Percentiles rank a stretch among this genome's conserved stretches.
Evolutionary conservation across 148 eudicot species (phyloP).

Genomic region (Arctostaphylos glauca): DNA sequence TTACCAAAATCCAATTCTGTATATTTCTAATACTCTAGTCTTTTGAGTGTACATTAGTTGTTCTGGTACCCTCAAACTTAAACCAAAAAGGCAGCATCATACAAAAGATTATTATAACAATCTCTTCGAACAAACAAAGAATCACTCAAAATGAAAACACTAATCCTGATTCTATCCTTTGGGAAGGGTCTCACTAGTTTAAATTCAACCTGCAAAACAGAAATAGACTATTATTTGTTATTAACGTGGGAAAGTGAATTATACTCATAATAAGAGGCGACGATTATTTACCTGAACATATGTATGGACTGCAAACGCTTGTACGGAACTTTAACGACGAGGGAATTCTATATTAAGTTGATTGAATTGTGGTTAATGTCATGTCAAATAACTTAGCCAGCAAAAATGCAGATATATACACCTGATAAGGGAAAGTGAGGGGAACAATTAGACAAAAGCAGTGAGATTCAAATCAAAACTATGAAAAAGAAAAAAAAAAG

Average conservation of each 20-base stretch:
- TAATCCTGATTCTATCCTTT: constrained; percentile 22
- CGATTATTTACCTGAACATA: constrained; percentile 11
- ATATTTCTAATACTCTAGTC: constrained; percentile 34
- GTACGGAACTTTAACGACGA: neutral
- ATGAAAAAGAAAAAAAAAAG: neutral
- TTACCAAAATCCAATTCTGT: constrained; percentile 4
- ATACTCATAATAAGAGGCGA: neutral
- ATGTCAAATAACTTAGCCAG: constrained; percentile 32
- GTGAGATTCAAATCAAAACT: constrained; percentile 9
- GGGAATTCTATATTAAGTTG: constrained; percentile 10
- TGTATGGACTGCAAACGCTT: neutral
- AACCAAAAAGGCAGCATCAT: constrained; percentile 24
- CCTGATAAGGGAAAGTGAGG: constrained; percentile 38
- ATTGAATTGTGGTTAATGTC: constrained; percentile 10
- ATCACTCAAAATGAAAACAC: constrained; percentile 22
- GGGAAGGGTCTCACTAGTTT: constrained; percentile 8
- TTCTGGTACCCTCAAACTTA: constrained; percentile 22
- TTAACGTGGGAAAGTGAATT: neutral
- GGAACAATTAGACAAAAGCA: constrained; percentile 22
- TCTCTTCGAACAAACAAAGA: constrained; percentile 29
- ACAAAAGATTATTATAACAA: constrained; percentile 33
- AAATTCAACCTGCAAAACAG: constrained; percentile 28
- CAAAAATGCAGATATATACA: constrained; percentile 40
- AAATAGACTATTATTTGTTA: neutral
- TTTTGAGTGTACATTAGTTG: constrained; percentile 42